phyloP scores from a whole-genome alignment of 2,329 filamentous ascomycete genomes.

The Venturia oleaginea region DNA sequence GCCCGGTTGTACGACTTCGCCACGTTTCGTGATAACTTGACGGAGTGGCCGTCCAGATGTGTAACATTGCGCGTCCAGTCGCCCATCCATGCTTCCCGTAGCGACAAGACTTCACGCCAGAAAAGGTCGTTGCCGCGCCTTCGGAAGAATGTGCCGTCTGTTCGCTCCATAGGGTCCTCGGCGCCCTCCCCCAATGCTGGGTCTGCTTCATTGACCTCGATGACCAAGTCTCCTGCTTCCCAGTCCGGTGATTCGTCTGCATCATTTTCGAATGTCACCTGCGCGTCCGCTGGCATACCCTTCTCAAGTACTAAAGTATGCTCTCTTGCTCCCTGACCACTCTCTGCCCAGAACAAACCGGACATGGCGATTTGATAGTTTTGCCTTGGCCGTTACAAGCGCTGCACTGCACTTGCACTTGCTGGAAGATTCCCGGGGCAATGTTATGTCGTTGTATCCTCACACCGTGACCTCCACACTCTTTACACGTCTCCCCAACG shows the following conservation, averaged over 20 bases:
- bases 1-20: constrained; percentile 73
- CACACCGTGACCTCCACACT: constrained; percentile 74
- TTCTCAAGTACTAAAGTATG: constrained; percentile 64
- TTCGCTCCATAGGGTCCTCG: constrained; percentile 50
- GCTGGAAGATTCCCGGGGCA: constrained; percentile 96
- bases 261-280: constrained; percentile 85
- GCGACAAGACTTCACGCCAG: constrained; percentile 82
- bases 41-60: constrained; percentile 84
- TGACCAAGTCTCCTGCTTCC: constrained; percentile 79
- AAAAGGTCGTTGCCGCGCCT: constrained; percentile 79
- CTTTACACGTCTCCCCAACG: constrained; percentile 66
- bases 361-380: constrained; percentile 77
- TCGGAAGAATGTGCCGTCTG: constrained; percentile 87
- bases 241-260: constrained; percentile 92
- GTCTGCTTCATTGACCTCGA: constrained; percentile 68
- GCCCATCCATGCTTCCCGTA: constrained; percentile 96
- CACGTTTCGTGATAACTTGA: constrained; percentile 66
- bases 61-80: constrained; percentile 91
- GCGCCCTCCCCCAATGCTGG: constrained; percentile 51
- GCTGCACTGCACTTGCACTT: constrained; percentile 87
- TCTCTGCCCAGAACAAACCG: constrained; percentile 64
- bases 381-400: constrained; percentile 81
- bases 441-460: constrained; percentile 84
- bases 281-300: constrained; percentile 66
- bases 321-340: constrained; percentile 66